A percentile compares a stretch with the other conserved stretches of the same genome.
Evolutionary conservation across 176 grass and related monocot species (phyloP).

Genomic region (Zoysia pacifica): DNA sequence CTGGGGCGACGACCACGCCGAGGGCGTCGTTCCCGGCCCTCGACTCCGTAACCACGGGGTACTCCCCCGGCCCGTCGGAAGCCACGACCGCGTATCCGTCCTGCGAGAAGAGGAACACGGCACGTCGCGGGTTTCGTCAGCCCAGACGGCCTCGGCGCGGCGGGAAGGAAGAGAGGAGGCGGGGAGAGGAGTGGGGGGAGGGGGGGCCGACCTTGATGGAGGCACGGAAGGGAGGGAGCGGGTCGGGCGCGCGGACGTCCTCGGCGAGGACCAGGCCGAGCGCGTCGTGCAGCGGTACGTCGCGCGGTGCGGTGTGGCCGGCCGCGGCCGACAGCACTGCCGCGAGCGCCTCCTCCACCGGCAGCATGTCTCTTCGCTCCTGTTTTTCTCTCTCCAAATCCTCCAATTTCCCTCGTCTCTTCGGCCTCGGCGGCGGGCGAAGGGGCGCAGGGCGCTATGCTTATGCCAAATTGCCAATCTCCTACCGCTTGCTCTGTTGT

Average conservation of each 20-base stretch:
- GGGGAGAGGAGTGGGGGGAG: background rate
- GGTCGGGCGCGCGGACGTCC: slow-evolving; percentile 66
- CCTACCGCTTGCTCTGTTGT: background rate
- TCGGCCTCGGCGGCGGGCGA: background rate
- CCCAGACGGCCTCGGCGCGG: background rate
- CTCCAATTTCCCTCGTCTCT: background rate
- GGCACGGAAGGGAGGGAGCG: slow-evolving; percentile 81
- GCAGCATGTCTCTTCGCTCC: slow-evolving; percentile 34
- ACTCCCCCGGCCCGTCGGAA: slow-evolving; percentile 74
- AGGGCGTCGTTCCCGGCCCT: slow-evolving; percentile 78
- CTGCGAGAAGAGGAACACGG: slow-evolving; percentile 14
- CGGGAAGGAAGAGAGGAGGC: background rate
- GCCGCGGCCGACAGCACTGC: slow-evolving; percentile 57
- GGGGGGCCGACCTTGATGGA: slow-evolving; percentile 65
- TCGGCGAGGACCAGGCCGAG: slow-evolving; percentile 71
- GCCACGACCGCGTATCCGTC: slow-evolving; percentile 91
- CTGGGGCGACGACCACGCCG: slow-evolving; percentile 47
- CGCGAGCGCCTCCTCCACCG: slow-evolving; percentile 66
- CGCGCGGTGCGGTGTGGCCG: slow-evolving; percentile 31
- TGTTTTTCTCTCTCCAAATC: no score
- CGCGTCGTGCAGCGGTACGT: slow-evolving; percentile 64
- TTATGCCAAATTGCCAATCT: background rate
- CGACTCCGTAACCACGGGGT: slow-evolving; percentile 79
- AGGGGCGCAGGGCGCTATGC: background rate
- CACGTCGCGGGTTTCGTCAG: background rate